Conservation (phyloP, 768 basidiomycete species). For the Serendipita sp. region DNA sequence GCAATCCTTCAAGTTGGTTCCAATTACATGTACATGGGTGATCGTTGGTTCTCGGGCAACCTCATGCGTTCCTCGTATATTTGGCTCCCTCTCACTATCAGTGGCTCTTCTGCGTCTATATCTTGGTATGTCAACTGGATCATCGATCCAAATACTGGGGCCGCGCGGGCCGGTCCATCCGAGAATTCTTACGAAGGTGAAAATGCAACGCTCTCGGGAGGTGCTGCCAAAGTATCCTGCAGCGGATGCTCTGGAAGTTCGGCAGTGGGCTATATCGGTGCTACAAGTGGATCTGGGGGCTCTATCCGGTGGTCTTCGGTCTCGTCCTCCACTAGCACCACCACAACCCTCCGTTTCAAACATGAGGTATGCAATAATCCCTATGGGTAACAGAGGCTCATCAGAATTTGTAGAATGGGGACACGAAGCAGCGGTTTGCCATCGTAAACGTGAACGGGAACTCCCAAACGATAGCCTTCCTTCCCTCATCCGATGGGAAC, state of each 20-base stretch:
- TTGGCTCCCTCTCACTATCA: slow-evolving; percentile 9
- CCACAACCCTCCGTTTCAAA: slow-evolving; percentile 9
- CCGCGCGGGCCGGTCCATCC: background rate
- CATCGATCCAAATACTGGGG: slow-evolving; percentile 6
- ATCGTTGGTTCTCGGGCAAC: slow-evolving; percentile 10
- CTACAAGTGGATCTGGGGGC: background rate
- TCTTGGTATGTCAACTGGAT: slow-evolving; percentile 10
- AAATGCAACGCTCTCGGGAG: background rate
- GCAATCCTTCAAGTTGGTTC: slow-evolving; percentile 8
- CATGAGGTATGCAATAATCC: background rate
- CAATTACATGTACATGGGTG: slow-evolving; percentile 10
- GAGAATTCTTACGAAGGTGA: slow-evolving; percentile 10
- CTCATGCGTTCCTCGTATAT: slow-evolving; percentile 9
- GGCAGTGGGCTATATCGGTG: slow-evolving; percentile 8
- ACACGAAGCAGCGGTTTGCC: slow-evolving; percentile 6
- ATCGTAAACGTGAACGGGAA: slow-evolving; percentile 8
- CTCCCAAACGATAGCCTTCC: slow-evolving; percentile 8
- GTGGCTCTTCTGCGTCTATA: slow-evolving; percentile 8
- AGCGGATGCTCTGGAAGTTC: slow-evolving; percentile 6
- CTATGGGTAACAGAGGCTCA: background rate
- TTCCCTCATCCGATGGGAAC: slow-evolving; percentile 7
- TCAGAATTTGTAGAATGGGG: slow-evolving; percentile 3
- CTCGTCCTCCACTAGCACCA: background rate
- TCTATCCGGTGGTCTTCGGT: background rate
- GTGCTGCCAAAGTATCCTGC: slow-evolving; percentile 6